Evolutionary conservation across 2,329 filamentous ascomycete species (phyloP).

Genomic region (Phoma herbarum): DNA sequence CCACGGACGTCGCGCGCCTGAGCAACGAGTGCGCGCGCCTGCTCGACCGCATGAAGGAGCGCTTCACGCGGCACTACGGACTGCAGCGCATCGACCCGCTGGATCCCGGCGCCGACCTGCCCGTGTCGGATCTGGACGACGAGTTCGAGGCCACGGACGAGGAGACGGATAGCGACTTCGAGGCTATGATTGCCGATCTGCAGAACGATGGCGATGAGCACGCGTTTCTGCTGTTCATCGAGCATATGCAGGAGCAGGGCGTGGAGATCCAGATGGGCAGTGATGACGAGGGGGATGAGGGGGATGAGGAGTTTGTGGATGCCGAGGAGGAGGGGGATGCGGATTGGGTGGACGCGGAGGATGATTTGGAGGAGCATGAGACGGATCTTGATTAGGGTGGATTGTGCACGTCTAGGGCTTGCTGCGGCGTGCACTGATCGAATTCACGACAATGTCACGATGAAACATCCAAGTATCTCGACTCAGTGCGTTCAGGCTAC

Average conservation of each 20-base stretch:
- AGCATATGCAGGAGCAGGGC: constrained; percentile 17
- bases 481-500: too few species aligned
- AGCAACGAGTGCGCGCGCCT: constrained; percentile 20
- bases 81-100: background rate
- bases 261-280: constrained; percentile 5
- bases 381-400: background rate
- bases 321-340: background rate
- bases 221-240: constrained; percentile 11
- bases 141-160: constrained; percentile 8
- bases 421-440: too few species aligned
- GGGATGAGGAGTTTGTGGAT: constrained; percentile 5
- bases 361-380: constrained; percentile 5
- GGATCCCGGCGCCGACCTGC: background rate
- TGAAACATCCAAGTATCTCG: too few species aligned
- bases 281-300: constrained; percentile 5
- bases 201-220: constrained; percentile 18
- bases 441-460: too few species aligned
- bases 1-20: constrained; percentile 27
- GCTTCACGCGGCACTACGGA: constrained; percentile 15
- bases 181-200: constrained; percentile 15
- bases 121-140: constrained; percentile 1
- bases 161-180: constrained; percentile 14
- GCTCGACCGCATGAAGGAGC: constrained; percentile 21
- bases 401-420: too few species aligned
- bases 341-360: constrained; percentile 16